Percentiles rank a stretch among this genome's conserved stretches.
phyloP scores from a whole-genome alignment of 2,329 filamentous ascomycete species.

The Cadophora sp. region DNA sequence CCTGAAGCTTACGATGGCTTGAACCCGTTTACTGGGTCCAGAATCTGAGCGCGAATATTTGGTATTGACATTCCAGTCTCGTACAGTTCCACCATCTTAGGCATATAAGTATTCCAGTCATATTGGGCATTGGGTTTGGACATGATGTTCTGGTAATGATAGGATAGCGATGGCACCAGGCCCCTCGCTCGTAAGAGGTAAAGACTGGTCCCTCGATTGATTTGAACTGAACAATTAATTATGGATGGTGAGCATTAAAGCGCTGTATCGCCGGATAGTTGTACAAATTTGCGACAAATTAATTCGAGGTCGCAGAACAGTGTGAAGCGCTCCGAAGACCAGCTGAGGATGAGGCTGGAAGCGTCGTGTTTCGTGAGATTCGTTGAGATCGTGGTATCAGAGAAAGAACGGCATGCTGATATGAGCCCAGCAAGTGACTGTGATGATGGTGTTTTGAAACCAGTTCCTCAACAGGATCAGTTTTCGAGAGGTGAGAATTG shows the following conservation, averaged over 20 bases:
- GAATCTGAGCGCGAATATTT: conserved; percentile 26
- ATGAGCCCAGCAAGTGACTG: conserved; percentile 24
- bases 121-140: conserved; percentile 11
- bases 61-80: conserved; percentile 27
- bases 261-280: not conserved
- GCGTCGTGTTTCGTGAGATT: conserved; percentile 2
- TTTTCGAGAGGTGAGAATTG: not conserved
- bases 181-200: conserved; percentile 9
- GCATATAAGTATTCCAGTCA: conserved; percentile 28
- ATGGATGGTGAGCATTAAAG: not conserved
- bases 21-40: conserved; percentile 23
- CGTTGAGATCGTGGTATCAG: conserved; percentile 16
- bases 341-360: conserved; percentile 5
- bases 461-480: not conserved
- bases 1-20: conserved; percentile 24
- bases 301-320: not conserved
- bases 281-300: not conserved
- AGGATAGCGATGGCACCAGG: conserved; percentile 12
- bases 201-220: conserved; percentile 1
- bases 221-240: not conserved
- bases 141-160: conserved; percentile 16
- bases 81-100: conserved; percentile 29
- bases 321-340: not conserved
- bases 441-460: conserved; percentile 3
- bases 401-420: conserved; percentile 25